Conservation (phyloP, 768 basidiomycete species). For the Austroboletus eburneus region DNA sequence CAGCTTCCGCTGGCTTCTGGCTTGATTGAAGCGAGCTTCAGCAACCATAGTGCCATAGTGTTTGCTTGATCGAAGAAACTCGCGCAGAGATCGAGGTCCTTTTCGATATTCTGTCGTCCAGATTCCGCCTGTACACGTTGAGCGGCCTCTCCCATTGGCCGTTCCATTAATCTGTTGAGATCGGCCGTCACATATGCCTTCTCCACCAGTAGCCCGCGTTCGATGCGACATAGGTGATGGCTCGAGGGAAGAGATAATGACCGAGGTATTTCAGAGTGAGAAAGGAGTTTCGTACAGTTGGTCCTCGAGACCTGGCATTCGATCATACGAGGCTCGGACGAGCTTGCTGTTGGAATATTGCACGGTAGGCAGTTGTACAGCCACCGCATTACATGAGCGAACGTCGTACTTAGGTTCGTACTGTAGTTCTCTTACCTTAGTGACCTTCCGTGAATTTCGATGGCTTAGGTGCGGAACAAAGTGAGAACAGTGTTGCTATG, state of each 20-base stretch:
- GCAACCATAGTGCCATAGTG: constrained; percentile 99
- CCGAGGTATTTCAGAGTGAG: too few relatives aligned
- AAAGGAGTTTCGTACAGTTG: constrained; percentile 66
- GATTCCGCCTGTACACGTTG: constrained; percentile 86
- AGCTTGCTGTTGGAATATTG: constrained; percentile 95
- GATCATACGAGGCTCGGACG: constrained; percentile 86
- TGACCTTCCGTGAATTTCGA: too few relatives aligned
- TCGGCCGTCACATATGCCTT: constrained; percentile 86
- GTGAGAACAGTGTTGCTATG: too few relatives aligned
- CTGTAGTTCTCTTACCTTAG: too few relatives aligned
- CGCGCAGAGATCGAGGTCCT: constrained; percentile 91
- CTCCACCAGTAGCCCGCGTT: constrained; percentile 93
- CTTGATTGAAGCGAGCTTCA: constrained; percentile 68
- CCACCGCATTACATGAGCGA: too few relatives aligned
- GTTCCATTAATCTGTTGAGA: constrained; percentile 90
- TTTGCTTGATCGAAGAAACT: constrained; percentile 90
- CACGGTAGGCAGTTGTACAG: too few relatives aligned
- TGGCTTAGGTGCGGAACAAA: too few relatives aligned
- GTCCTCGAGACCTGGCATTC: constrained; percentile 91
- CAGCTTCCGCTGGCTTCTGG: constrained; percentile 69
- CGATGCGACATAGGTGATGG: constrained; percentile 84
- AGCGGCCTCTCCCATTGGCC: constrained; percentile 91
- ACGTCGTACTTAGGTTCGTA: too few relatives aligned
- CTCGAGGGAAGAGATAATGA: constrained; percentile 77
- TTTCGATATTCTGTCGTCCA: constrained; percentile 79